Base-by-base conservation (phyloP, 75 land plant species). In the Picea glauca region DNA sequence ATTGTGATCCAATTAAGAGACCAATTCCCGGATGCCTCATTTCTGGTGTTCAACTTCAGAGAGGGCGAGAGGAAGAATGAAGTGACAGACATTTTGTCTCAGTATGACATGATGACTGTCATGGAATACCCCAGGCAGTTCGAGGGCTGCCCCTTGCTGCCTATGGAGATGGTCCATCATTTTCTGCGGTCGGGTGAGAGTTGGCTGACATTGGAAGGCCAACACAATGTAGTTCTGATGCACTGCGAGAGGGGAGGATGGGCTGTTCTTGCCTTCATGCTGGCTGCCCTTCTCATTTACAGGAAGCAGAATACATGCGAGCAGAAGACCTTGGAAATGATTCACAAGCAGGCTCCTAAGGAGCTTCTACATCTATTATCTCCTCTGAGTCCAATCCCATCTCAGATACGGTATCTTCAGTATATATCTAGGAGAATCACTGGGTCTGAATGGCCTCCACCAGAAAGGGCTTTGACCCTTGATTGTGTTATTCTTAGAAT, bases 201-300 rank as follows among this genome's bases (percentile, higher is more conserved):
- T 77, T 98, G 99, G 99, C 86, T 98, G 58, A 85, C 96, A 11
- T 88, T 98, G 7, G 89, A 88, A 61, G 93, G 96, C 31, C 93
- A 83, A 60, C 86, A 97, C 35, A 98, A 98, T 80, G 83, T 92
- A 8, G 75, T 98, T 54, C 72, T 98, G 31, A 90, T 98, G 98
- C 99, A 98, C 77, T 98, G 99, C 78, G 99, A 98, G 74, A 85
- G 91, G 58, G 99, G 99, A 64, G 98, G 96, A 58, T 98, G 99
- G 99, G 91, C 96, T 56, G 87, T 92, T 70, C 84, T 98, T 74
- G 99, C 98, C 57, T 98, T 98, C 82, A 93, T 98, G 88, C 88
- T 98, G 62, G 91, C 99, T 62, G 83, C 87, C 20, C 88, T 98
- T 50, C 83, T 98, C 72, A 85, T 98, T 33, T 98, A 95, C 73